Percentiles rank a stretch among this genome's conserved stretches.
Conservation (phyloP, 2,329 filamentous ascomycete genomes). For the Phaeosphaeriaceae sp. region DNA sequence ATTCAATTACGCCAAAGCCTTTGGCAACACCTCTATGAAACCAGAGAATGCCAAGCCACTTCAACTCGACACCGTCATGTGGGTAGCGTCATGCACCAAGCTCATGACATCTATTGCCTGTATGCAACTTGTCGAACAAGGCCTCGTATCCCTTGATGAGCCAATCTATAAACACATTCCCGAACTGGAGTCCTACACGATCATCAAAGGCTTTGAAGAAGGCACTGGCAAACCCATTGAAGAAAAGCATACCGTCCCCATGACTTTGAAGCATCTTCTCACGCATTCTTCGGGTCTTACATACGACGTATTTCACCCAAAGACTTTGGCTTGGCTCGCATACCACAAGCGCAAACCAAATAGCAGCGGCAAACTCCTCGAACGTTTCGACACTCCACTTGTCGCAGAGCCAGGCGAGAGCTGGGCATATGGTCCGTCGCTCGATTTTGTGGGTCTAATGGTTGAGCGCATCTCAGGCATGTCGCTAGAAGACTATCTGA, state of each 20-base stretch:
- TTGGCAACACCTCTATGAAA: conserved; percentile 40
- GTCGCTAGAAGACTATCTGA: conserved; percentile 67
- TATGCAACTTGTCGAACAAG: conserved; percentile 45
- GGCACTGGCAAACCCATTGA: conserved; percentile 30
- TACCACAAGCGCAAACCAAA: conserved; percentile 19
- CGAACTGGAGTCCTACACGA: conserved; percentile 33
- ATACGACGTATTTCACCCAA: conserved; percentile 53
- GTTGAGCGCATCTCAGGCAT: conserved; percentile 52
- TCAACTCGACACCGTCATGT: conserved; percentile 41
- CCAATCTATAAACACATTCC: conserved; percentile 42
- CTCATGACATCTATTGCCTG: conserved; percentile 44
- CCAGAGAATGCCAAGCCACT: conserved; percentile 25
- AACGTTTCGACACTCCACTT: conserved; percentile 48
- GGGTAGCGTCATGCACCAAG: conserved; percentile 50
- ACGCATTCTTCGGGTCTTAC: conserved; percentile 58
- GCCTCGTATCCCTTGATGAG: conserved; percentile 39
- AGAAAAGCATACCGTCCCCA: conserved; percentile 27
- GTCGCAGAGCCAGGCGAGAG: conserved; percentile 54
- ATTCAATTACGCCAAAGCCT: conserved; percentile 45
- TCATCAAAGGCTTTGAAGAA: conserved; percentile 36
- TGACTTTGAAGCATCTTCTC: conserved; percentile 51
- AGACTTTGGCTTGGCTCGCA: conserved; percentile 49
- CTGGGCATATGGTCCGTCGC: conserved; percentile 57
- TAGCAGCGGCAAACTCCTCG: conserved; percentile 53
- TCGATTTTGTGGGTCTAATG: conserved; percentile 58